Base-by-base conservation (phyloP, 441 rosid genomes). In the Aquilaria agallochum region DNA sequence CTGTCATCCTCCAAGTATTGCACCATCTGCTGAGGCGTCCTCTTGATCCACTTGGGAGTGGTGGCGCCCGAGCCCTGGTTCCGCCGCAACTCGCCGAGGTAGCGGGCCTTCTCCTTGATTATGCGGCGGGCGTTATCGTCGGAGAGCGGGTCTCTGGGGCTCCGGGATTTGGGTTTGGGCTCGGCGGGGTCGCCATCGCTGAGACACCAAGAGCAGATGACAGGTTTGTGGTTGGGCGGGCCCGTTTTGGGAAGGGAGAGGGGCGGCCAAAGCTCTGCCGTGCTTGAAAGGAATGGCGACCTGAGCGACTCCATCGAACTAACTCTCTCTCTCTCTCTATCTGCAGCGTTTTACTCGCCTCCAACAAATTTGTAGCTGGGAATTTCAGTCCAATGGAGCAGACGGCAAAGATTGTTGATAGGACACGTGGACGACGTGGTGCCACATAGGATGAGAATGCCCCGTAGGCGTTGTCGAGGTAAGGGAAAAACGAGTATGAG, bases 1-100 rank as follows among this genome's bases (percentile, higher is more conserved):
- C 79, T 72, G 65, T 93, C 91, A 67, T 93, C 96, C 52, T 82
- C 72, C 74, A 90, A 67, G 63, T 85, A 93, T 83, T 65, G 78
- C 60, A 93, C 86, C 98, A 93, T 93, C 80, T 93, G 97, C 74
- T 86, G 87, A 30, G 98, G 98, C 8, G 97, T 79, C 34, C 98
- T 78, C 75, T 85, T 90, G 12, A 86, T 85, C 97, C 98, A 92
- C 56, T 74, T 83, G 14, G 98, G 94, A 1, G 96, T 90, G 76
- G 73, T 77, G 14, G 83, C 94, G 34, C 65, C 81, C 1, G 95
- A 74, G 36, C 95, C 95, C 74, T 89, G 90, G 76, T 83, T 83
- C 62, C 90, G 85, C 64, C 98, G 81, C 65, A 88, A 61, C 62
- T 67, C 72, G 76, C 98, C 83, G 57, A 90, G 73, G 63, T 85